Base-by-base conservation (phyloP, 2,329 filamentous ascomycete species). In the Fusarium pilosicola region DNA sequence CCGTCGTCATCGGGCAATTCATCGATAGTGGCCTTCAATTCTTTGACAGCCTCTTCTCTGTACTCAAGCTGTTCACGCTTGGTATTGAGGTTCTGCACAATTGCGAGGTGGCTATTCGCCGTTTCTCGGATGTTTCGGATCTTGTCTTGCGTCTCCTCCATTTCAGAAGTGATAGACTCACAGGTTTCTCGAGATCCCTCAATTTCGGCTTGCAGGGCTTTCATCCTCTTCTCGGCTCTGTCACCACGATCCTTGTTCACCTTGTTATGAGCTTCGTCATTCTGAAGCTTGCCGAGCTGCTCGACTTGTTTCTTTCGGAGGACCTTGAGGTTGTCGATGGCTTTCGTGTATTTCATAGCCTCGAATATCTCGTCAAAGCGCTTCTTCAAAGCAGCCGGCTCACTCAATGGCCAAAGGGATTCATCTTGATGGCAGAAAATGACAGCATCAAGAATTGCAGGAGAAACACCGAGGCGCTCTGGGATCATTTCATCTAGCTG, bases 341-440 rank as follows among this genome's bases (percentile, higher is more conserved):
- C 96, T 79, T 97, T 98, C 39, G 95, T 97, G 82, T 98, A 99
- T 81, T 97, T 98, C 83, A 94, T 87, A 3, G 96, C 96, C 83
- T 98, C 96, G 76, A 99, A 99, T 17, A 99, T 99, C 80, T 97
- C 94, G 79, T 99, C 96, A 69, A 99, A 99, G 59, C 92, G 93
- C 82, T 97, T 97, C 83, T 99, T 99, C 57, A 99, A 86, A 2
- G 90, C 90, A 1, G 89, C 86, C 0, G 96, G 94, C 78, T 97
- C 94, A 79, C 94, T 97, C 88, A 99, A 91, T 0, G 96, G 96
- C 96, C 96, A 99, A 34, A 98, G 84, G 32, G 96, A 98, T 76
- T 99, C 96, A 80, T 99, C 96, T 80, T 99, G 96, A 80, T 99
- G 96, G 81, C 96, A 99, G 84, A 99, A 99, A 76, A 99, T 98